Conservation (phyloP, 352 stramenopile species). For the Pythium aquatile region DNA sequence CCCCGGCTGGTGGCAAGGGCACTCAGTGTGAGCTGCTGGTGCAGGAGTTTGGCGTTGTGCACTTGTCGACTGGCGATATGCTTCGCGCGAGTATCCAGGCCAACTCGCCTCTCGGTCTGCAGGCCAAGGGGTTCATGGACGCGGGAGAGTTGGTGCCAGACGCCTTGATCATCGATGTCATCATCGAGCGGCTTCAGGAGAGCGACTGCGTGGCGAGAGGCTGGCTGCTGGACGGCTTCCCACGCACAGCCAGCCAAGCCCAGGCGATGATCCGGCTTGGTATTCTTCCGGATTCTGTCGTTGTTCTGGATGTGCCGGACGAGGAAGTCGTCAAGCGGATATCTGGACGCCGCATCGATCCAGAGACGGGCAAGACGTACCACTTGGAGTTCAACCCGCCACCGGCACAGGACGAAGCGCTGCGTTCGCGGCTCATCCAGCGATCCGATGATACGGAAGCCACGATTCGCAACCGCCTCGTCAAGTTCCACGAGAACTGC, state of each 20-base stretch:
- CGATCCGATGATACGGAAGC: slow-evolving; percentile 92
- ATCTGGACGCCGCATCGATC: slow-evolving; percentile 94
- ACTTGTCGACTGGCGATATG: slow-evolving; percentile 91
- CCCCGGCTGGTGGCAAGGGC: slow-evolving; percentile 92
- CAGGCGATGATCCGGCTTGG: slow-evolving; percentile 77
- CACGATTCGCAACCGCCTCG: slow-evolving; percentile 87
- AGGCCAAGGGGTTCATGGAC: slow-evolving; percentile 46
- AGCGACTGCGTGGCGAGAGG: slow-evolving; percentile 72
- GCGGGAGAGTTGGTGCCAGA: slow-evolving; percentile 48
- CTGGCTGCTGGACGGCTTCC: slow-evolving; percentile 94
- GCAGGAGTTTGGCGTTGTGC: slow-evolving; percentile 85
- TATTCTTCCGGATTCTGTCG: slow-evolving; percentile 87
- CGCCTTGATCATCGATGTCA: slow-evolving; percentile 46
- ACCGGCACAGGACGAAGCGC: slow-evolving; percentile 51
- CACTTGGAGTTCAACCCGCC: slow-evolving; percentile 97
- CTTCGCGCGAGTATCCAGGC: slow-evolving; percentile 77
- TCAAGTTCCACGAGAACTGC: slow-evolving; percentile 84
- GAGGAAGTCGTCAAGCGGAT: slow-evolving; percentile 95
- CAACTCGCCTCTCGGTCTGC: slow-evolving; percentile 29
- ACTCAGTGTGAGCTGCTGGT: slow-evolving; percentile 93
- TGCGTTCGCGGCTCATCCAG: slow-evolving; percentile 77
- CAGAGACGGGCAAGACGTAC: slow-evolving; percentile 93
- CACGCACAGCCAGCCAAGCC: slow-evolving; percentile 80
- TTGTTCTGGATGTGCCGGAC: slow-evolving; percentile 94
- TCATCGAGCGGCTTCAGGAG: slow-evolving; percentile 75